A percentile compares a stretch with the other conserved stretches of the same genome.
Conservation (phyloP, 345 rosid species). For the Citrus unshiu region DNA sequence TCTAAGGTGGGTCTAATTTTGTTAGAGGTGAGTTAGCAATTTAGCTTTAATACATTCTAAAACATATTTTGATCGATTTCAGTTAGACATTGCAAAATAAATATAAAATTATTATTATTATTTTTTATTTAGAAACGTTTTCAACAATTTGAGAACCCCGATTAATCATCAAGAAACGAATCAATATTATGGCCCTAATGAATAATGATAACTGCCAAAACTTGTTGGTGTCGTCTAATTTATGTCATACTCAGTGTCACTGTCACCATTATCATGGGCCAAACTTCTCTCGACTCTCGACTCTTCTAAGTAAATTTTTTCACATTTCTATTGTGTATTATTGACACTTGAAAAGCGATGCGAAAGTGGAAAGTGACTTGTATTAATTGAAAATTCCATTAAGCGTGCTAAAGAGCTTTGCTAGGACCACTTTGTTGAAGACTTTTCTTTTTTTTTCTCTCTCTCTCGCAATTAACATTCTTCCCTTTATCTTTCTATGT, state of each 20-base stretch:
- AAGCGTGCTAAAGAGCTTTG: neutral
- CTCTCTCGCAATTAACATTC: neutral
- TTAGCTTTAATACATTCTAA: neutral
- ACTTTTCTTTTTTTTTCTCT: neutral
- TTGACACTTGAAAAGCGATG: neutral
- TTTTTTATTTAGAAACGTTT: neutral
- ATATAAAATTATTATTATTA: neutral
- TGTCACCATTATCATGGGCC: neutral
- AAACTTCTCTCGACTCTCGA: conserved; percentile 12
- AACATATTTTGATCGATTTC: neutral
- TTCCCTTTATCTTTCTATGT: neutral
- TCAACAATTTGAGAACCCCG: neutral
- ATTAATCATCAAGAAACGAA: too few species aligned
- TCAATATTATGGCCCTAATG: neutral
- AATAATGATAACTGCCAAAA: neutral
- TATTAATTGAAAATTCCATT: neutral
- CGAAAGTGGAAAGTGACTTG: neutral
- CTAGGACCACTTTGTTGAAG: conserved; percentile 6
- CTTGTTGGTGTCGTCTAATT: neutral
- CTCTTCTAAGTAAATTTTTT: neutral
- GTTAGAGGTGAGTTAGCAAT: too few species aligned
- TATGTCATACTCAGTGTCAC: neutral
- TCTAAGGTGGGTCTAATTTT: neutral
- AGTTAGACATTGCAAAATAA: neutral
- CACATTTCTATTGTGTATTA: conserved; percentile 7